Conservation (phyloP, 305 asterid species). For the Fraxinus baroniana region DNA sequence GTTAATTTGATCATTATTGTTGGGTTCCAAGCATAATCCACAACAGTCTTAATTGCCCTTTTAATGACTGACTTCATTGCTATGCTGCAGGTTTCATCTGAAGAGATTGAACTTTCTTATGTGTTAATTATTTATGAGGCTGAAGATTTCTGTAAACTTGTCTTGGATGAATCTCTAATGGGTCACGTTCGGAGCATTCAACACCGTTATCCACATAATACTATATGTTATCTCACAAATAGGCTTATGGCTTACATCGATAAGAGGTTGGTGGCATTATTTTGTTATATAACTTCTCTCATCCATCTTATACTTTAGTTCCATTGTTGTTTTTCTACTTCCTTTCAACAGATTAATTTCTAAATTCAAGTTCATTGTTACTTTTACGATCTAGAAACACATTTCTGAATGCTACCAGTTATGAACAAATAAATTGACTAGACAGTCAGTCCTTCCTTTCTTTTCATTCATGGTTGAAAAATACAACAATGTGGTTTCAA, state of each 20-base stretch:
- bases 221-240: constrained; percentile 75
- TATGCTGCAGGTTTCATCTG: constrained; percentile 60
- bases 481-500: not conserved
- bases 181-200: constrained; percentile 59
- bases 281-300: constrained; percentile 11
- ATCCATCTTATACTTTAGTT: constrained; percentile 13
- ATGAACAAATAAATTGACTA: not conserved
- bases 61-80: constrained; percentile 1
- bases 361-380: not conserved
- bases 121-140: constrained; percentile 72
- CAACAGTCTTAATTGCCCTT: constrained; percentile 17
- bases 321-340: not conserved
- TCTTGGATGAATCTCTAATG: constrained; percentile 50
- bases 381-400: not conserved
- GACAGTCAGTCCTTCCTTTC: not conserved
- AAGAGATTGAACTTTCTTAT: constrained; percentile 50
- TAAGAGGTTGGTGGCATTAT: constrained; percentile 54
- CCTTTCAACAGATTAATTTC: not conserved
- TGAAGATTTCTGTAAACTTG: constrained; percentile 79
- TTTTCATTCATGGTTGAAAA: not conserved
- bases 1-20: constrained; percentile 3
- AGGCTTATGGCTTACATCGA: constrained; percentile 77
- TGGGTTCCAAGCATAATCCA: constrained; percentile 8
- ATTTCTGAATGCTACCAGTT: not conserved
- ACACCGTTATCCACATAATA: constrained; percentile 67